These are phyloP conservation scores for Alnus glutinosa DNA, from an alignment of 306 rosid species.

Conservation along the genomic window DNA sequence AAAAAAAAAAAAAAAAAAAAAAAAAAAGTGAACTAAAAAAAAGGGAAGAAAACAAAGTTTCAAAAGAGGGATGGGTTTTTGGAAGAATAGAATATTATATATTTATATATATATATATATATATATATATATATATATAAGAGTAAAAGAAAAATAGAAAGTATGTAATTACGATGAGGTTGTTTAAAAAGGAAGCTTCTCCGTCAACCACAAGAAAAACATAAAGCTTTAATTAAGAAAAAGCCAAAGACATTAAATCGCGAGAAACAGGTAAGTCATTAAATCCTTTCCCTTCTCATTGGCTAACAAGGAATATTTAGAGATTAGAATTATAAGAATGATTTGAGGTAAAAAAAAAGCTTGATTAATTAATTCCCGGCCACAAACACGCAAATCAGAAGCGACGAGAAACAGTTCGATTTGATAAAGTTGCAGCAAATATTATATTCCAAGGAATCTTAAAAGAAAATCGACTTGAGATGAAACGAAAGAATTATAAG, in stretches of 20 bases:
- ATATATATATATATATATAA: too few relatives aligned
- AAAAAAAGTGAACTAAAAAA: too few relatives aligned
- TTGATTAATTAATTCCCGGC: not conserved
- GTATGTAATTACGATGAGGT: not conserved
- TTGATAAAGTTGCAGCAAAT: too few relatives aligned
- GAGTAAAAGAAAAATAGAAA: too few relatives aligned
- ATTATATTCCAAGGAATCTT: too few relatives aligned
- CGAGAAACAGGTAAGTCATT: not conserved
- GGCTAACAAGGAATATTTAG: not conserved
- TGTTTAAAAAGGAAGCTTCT: not conserved
- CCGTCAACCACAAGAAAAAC: not conserved
- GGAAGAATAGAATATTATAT: too few relatives aligned
- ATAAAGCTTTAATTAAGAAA: not conserved
- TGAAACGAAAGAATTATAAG: too few relatives aligned
- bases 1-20: too few relatives aligned
- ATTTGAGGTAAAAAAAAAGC: not conserved
- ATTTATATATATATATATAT: too few relatives aligned
- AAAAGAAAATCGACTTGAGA: too few relatives aligned
- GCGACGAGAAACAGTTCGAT: not conserved
- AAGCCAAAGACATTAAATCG: not conserved
- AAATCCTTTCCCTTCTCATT: not conserved
- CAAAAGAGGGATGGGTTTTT: too few relatives aligned
- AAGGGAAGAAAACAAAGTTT: too few relatives aligned
- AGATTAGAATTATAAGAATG: not conserved
- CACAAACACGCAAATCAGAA: not conserved